Conservation (phyloP, 306 rosid species). For the Pyrus pyrifolia region DNA sequence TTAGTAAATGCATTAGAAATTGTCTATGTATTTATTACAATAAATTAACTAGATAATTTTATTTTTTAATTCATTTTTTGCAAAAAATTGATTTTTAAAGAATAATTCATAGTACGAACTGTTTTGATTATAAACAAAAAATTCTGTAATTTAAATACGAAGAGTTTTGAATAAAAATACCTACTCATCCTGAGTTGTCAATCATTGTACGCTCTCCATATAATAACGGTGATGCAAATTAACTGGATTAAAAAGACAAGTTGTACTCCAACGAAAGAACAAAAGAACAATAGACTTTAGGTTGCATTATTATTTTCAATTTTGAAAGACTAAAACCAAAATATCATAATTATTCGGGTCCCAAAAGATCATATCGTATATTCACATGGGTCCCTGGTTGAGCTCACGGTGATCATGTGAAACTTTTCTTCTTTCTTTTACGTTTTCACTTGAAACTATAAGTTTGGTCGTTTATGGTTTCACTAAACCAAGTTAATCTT, state of each 20-base stretch:
- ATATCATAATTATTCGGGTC: conserved; percentile 12
- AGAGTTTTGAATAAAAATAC: too few relatives aligned
- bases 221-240: background rate
- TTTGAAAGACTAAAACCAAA: conserved; percentile 2
- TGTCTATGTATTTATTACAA: too few relatives aligned
- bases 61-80: too few relatives aligned
- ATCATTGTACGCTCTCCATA: too few relatives aligned
- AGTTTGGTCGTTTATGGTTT: background rate
- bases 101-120: too few relatives aligned
- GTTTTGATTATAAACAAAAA: too few relatives aligned
- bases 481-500: background rate
- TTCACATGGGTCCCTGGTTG: background rate
- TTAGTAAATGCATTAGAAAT: too few relatives aligned
- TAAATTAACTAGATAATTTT: too few relatives aligned
- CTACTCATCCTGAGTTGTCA: too few relatives aligned
- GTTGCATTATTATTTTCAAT: background rate
- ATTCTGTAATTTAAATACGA: too few relatives aligned
- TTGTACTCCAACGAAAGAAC: background rate
- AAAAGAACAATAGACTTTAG: too few relatives aligned
- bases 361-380: background rate
- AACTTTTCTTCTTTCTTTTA: background rate
- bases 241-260: background rate
- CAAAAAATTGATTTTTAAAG: accelerated
- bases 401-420: conserved; percentile 17
- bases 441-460: background rate